Evolutionary conservation across 352 stramenopile species (phyloP).

Genomic region (Peronospora destructor): DNA sequence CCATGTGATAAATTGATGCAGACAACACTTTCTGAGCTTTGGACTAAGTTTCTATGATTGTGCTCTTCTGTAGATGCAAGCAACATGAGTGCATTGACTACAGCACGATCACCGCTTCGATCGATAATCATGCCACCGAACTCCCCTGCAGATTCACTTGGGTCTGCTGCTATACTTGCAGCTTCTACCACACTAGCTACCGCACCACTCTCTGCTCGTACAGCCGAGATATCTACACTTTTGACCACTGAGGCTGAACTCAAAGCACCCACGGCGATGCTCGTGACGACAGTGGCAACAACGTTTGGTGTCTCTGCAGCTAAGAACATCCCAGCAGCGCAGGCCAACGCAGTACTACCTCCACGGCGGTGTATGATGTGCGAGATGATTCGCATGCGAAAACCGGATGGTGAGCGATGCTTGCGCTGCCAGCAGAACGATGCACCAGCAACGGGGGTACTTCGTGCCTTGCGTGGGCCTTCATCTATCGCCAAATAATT

Average conservation of each 20-base stretch:
- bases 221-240: constrained; percentile 2
- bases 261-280: neutral
- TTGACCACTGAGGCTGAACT: neutral
- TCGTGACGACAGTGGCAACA: neutral
- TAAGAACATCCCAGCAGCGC: constrained; percentile 1
- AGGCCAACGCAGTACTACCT: constrained; percentile 6
- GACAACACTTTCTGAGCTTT: neutral
- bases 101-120: constrained; percentile 1
- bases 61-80: constrained; percentile 18
- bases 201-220: neutral
- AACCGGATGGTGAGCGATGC: constrained; percentile 32
- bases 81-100: constrained; percentile 4
- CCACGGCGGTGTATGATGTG: constrained; percentile 33
- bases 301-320: constrained; percentile 2
- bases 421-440: constrained; percentile 33
- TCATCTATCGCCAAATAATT: constrained; percentile 3
- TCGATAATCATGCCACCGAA: constrained; percentile 3
- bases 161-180: neutral
- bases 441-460: constrained; percentile 1
- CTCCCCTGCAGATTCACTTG: neutral
- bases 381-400: constrained; percentile 40
- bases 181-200: neutral
- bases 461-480: constrained; percentile 4
- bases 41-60: constrained; percentile 2
- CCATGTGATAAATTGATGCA: neutral